Conservation (phyloP, 1,139 yeast species). For the Candida freyschussii region DNA sequence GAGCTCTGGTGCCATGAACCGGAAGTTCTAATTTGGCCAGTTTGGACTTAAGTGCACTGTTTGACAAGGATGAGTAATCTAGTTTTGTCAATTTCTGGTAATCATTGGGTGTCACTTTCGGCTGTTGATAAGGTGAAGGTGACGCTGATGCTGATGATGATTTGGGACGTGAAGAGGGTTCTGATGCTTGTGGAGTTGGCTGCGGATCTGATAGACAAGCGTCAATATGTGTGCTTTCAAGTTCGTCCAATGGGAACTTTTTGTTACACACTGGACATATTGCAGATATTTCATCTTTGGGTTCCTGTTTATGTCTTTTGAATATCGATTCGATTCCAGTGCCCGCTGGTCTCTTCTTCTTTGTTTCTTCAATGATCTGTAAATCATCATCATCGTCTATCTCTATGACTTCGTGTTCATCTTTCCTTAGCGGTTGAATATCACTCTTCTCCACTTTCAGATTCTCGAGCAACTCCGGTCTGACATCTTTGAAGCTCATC, state of each 20-base stretch:
- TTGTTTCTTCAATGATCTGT: conserved; percentile 24
- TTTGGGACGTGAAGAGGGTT: conserved; percentile 1
- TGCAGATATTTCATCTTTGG: conserved; percentile 30
- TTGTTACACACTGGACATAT: conserved; percentile 70
- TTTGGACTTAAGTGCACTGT: conserved; percentile 58
- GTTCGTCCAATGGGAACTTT: conserved; percentile 47
- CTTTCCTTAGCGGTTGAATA: neutral
- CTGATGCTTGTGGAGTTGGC: conserved; percentile 3
- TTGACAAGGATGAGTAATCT: conserved; percentile 56
- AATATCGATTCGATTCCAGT: conserved; percentile 12
- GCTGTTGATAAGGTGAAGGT: conserved; percentile 1
- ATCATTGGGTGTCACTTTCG: conserved; percentile 6
- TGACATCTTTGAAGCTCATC: conserved; percentile 44
- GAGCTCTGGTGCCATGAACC: conserved; percentile 55
- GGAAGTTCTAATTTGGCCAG: conserved; percentile 52
- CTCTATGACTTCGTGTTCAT: conserved; percentile 7
- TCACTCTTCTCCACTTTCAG: conserved; percentile 2
- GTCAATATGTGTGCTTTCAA: conserved; percentile 70
- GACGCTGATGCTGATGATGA: conserved; percentile 4
- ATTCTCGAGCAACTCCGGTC: conserved; percentile 29
- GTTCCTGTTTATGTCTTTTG: conserved; percentile 12
- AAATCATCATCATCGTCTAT: conserved; percentile 26
- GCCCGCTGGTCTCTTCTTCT: conserved; percentile 15
- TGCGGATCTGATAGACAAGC: conserved; percentile 44
- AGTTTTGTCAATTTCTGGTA: conserved; percentile 46